Evolutionary conservation across 2,329 filamentous ascomycete species (phyloP).

Genomic region (Cordyceps militaris): DNA sequence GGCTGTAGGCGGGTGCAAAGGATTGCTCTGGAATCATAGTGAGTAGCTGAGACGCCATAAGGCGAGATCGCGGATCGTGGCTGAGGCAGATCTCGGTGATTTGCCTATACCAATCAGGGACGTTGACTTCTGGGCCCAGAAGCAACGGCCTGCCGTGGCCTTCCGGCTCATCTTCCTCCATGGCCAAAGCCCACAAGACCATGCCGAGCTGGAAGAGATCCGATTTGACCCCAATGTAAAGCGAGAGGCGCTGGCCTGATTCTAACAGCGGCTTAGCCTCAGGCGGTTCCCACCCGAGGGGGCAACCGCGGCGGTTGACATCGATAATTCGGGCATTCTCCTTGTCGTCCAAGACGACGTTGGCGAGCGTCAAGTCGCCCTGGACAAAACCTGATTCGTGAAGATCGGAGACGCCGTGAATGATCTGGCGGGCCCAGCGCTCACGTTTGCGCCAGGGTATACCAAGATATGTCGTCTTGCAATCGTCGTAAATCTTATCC

Average conservation of each 20-base stretch:
- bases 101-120: constrained; percentile 73
- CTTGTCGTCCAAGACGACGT: constrained; percentile 83
- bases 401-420: constrained; percentile 82
- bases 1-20: neutral
- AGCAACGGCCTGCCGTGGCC: constrained; percentile 63
- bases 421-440: constrained; percentile 86
- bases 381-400: constrained; percentile 96
- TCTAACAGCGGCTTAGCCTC: constrained; percentile 82
- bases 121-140: constrained; percentile 48
- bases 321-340: constrained; percentile 95
- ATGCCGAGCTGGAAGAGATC: constrained; percentile 95
- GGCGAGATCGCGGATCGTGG: constrained; percentile 62
- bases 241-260: constrained; percentile 81
- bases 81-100: constrained; percentile 73
- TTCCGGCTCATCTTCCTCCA: constrained; percentile 85
- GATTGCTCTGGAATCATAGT: constrained; percentile 42
- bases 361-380: constrained; percentile 93
- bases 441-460: constrained; percentile 67
- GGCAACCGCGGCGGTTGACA: constrained; percentile 94
- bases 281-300: constrained; percentile 94
- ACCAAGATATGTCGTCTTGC: constrained; percentile 47
- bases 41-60: constrained; percentile 67
- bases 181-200: constrained; percentile 89
- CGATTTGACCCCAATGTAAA: constrained; percentile 98
- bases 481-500: constrained; percentile 79